Base-by-base conservation (phyloP, 2,329 filamentous ascomycete species). In the Epicoccum sorghinum region DNA sequence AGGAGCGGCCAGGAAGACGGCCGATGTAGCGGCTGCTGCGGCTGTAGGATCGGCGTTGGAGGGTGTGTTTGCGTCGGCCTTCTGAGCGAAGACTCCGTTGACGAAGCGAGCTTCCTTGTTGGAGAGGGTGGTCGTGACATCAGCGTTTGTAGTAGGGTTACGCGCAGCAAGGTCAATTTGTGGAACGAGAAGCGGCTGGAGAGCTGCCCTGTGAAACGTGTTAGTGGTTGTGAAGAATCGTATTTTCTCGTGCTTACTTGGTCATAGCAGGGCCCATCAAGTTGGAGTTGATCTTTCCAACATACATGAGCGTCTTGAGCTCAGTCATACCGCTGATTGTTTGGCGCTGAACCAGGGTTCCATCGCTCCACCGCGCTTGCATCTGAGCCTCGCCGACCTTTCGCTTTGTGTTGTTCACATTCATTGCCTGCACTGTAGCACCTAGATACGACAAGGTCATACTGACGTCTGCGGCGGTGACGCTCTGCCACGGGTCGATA, bases 71-170 rank as follows among this genome's bases (percentile, higher is more conserved):
- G 83, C 77, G 8, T 27, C 55, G 12, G 83, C 77, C 50, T 83
- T 77, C 44, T 81, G 75, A 48, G 87, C 83, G 74, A 91, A 91
- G 64, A 89, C 82, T 46, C 89, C 89, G 12, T 83, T 83, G 35
- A 91, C 82, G 63, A 91, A 92, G 6, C 84, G 82, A 13, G 89
- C 88, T 70, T 90, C 86, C 72, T 88, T 86, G 55, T 84, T 82
- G 8, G 87, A 87, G 45, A 91, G 83, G 30, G 84, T 86, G 44
- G 88, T 88, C 65, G 77, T 82, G 53, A 90, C 79, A 1, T 75
- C 72, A 64, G 78, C 68, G 57, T 84, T 85, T 12, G 74, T 60
- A 7, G 44, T 71, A 25, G 78, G 64, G 62, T 68, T 83, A 36
- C 74, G 78, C n/a, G 82, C 88, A 10, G 83, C 82, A 41, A 92